A percentile compares a stretch with the other conserved stretches of the same genome.
Evolutionary conservation across 345 rosid species (phyloP).

Genomic region (Populus simonii): DNA sequence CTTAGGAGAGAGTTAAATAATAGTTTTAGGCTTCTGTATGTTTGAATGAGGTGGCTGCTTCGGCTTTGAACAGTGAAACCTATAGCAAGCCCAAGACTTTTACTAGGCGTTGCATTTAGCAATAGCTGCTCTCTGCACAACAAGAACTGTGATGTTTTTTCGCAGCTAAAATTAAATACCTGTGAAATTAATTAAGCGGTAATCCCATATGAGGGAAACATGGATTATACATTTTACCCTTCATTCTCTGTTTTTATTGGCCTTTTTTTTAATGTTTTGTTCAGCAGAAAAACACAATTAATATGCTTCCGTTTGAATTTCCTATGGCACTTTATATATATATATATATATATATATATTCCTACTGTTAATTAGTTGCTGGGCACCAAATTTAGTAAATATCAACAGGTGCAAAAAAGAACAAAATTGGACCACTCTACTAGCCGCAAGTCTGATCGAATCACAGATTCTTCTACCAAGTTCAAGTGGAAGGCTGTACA

Average conservation of each 20-base stretch:
- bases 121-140: background rate
- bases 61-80: background rate
- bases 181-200: background rate
- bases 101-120: background rate
- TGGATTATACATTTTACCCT: background rate
- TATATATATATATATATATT: background rate
- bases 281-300: background rate
- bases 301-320: background rate
- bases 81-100: background rate
- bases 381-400: background rate
- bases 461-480: conserved; percentile 13
- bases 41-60: background rate
- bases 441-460: background rate
- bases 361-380: background rate
- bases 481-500: conserved; percentile 35
- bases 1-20: background rate
- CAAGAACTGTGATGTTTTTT: background rate
- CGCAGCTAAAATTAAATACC: background rate
- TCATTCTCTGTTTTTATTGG: background rate
- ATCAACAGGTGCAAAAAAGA: background rate
- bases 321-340: background rate
- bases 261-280: background rate
- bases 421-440: background rate
- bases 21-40: background rate
- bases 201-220: background rate